Evolutionary conservation across 192 early-diverging fungal genomes (phyloP).

Genomic region (Glomus cerebriforme): DNA sequence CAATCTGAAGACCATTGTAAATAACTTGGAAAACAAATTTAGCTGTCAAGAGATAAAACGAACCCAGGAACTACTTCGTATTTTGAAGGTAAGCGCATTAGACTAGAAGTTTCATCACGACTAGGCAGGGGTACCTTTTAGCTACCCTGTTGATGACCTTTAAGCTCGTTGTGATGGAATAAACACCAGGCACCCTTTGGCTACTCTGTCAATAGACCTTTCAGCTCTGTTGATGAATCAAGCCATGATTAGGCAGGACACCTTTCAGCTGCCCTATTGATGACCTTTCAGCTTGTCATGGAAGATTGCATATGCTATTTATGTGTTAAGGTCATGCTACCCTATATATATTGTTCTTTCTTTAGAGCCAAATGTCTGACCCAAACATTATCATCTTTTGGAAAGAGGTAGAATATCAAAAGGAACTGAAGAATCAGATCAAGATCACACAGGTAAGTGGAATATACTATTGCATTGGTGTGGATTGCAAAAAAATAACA

Average conservation of each 20-base stretch:
- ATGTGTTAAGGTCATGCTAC: not conserved
- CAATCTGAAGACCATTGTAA: conserved; percentile 18
- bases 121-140: conserved; percentile 16
- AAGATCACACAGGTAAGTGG: conserved; percentile 25
- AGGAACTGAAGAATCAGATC: conserved; percentile 19
- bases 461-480: not conserved
- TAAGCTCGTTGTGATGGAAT: conserved; percentile 20
- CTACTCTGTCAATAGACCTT: too few relatives aligned
- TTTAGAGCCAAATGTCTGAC: conserved; percentile 25
- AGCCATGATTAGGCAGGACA: conserved; percentile 18
- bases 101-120: too few relatives aligned
- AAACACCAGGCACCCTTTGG: not conserved
- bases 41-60: not conserved
- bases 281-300: conserved; percentile 26
- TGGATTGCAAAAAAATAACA: not conserved
- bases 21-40: conserved; percentile 19
- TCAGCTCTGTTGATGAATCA: conserved; percentile 6
- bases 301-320: too few relatives aligned
- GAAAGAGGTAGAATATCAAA: conserved; percentile 23
- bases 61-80: not conserved
- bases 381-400: conserved; percentile 13
- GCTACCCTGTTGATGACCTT: conserved; percentile 4
- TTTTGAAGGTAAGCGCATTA: conserved; percentile 21
- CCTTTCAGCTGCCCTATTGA: conserved; percentile 17
- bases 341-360: conserved; percentile 7